Evolutionary conservation across 169 alveolate genomes (phyloP).

Genomic region (Cryptosporidium baileyi): DNA sequence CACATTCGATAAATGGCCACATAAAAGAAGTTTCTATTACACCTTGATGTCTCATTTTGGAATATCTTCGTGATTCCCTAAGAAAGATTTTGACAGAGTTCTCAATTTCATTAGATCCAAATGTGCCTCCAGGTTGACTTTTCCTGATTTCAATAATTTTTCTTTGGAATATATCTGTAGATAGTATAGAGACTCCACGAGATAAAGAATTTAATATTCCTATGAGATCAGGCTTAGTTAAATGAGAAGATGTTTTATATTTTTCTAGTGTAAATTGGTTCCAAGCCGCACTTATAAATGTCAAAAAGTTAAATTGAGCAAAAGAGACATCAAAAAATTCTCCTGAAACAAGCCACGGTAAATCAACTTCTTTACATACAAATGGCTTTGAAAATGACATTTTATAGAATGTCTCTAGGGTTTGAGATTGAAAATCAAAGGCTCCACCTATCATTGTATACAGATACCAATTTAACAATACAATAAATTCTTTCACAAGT

Average conservation of each 20-base stretch:
- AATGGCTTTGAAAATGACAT: constrained; percentile 14
- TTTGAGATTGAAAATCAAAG: neutral
- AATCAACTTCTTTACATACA: constrained; percentile 2
- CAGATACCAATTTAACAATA: neutral
- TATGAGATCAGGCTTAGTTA: neutral
- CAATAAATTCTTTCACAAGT: neutral
- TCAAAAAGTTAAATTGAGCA: constrained; percentile 4
- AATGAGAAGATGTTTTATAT: neutral
- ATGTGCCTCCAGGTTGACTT: neutral
- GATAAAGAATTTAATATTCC: neutral
- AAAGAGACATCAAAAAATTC: neutral
- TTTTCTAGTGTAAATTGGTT: neutral
- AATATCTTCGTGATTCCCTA: neutral
- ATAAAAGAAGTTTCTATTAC: neutral
- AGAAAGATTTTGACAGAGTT: neutral
- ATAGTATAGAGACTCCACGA: neutral
- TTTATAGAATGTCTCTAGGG: neutral
- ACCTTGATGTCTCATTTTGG: constrained; percentile 10
- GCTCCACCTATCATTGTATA: neutral
- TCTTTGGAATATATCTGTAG: neutral
- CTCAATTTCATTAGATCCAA: neutral
- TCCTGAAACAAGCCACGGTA: neutral
- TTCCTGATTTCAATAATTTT: too few relatives aligned
- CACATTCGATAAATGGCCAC: constrained; percentile 22
- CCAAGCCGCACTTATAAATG: neutral